Evolutionary conservation across 2,329 filamentous ascomycete species (phyloP).

Genomic region (Hypoxylon sp.): DNA sequence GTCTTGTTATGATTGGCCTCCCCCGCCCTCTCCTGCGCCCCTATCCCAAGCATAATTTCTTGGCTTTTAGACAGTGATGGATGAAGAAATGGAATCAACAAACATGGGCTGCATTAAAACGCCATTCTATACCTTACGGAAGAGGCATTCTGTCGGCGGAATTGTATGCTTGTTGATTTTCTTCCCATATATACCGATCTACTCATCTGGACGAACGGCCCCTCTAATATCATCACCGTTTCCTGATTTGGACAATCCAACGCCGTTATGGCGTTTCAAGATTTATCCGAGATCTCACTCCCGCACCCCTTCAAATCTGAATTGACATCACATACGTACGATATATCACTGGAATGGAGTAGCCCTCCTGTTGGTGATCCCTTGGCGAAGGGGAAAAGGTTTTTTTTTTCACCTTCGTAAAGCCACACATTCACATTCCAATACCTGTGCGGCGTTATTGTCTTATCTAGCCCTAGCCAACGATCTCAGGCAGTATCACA

Average conservation of each 20-base stretch:
- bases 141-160: constrained; percentile 24
- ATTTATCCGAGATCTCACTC: constrained; percentile 43
- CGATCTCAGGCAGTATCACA: constrained; percentile 33
- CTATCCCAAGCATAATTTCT: constrained; percentile 13
- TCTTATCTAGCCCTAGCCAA: constrained; percentile 45
- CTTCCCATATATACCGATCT: constrained; percentile 19
- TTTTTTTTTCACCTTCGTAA: constrained; percentile 18
- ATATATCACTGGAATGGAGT: constrained; percentile 46
- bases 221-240: constrained; percentile 44
- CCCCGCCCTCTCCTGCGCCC: constrained; percentile 27
- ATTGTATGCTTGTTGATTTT: constrained; percentile 20
- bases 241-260: constrained; percentile 42
- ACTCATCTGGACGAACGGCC: constrained; percentile 25
- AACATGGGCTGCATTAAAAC: constrained; percentile 2
- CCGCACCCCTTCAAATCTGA: constrained; percentile 29
- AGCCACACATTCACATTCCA: constrained; percentile 43
- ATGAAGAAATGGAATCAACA: constrained; percentile 3
- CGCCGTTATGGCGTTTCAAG: constrained; percentile 47
- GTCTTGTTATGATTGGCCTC: constrained; percentile 28
- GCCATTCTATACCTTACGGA: constrained; percentile 6
- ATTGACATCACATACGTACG: constrained; percentile 32
- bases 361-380: constrained; percentile 36
- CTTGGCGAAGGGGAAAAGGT: constrained; percentile 21
- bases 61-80: constrained; percentile 1
- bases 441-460: constrained; percentile 40